phyloP scores from a whole-genome alignment of 306 rosid genomes.

The Casuarina equisetifolia region DNA sequence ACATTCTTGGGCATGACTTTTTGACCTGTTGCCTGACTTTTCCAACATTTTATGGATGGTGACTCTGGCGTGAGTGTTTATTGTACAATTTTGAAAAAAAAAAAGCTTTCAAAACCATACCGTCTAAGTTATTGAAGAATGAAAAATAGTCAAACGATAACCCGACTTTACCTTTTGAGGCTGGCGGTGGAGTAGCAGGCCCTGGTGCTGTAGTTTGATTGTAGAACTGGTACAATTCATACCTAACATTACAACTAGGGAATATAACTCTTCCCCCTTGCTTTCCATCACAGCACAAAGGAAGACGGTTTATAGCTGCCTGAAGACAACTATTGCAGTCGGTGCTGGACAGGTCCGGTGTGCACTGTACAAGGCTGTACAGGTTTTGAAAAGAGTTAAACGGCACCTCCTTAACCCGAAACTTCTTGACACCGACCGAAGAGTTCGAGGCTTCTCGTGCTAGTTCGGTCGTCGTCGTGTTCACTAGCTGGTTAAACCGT shows the following conservation, averaged over 20 bases:
- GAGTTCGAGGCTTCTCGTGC: neutral
- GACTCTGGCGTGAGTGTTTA: too few species aligned
- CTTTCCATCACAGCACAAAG: neutral
- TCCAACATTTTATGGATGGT: too few species aligned
- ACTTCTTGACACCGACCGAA: neutral
- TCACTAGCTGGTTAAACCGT: neutral
- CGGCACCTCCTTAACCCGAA: neutral
- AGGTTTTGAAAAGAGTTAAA: neutral
- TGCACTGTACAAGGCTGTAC: constrained; percentile 30
- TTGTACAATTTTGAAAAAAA: too few species aligned
- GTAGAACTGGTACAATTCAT: constrained; percentile 7
- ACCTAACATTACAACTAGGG: constrained; percentile 28
- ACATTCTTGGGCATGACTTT: too few species aligned
- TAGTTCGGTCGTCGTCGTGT: neutral
- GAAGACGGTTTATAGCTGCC: neutral
- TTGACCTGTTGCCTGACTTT: too few species aligned
- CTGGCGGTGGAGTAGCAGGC: neutral
- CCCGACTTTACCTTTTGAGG: neutral
- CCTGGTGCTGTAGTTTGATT: neutral
- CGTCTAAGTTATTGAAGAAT: too few species aligned
- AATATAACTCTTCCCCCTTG: neutral
- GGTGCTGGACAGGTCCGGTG: constrained; percentile 19
- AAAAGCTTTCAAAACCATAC: too few species aligned
- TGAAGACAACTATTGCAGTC: neutral
- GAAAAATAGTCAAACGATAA: neutral